These are phyloP conservation scores for Ceratobasidium sp. DNA, from an alignment of 1,284 basidiomycete species.

Conservation along the genomic window DNA sequence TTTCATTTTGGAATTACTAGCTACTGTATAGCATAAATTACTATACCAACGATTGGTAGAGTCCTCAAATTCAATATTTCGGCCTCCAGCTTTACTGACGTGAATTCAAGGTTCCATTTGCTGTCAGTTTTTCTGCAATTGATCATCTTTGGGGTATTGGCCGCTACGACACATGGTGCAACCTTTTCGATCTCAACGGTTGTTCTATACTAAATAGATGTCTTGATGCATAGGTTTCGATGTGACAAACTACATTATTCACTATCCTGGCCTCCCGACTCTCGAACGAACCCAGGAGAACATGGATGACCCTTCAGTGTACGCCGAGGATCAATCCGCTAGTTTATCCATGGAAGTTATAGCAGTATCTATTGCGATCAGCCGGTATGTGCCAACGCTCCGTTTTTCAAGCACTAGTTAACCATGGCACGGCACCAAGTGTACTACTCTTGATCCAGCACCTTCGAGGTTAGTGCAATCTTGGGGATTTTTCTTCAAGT, in stretches of 20 bases:
- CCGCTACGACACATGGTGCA: slow-evolving; percentile 20
- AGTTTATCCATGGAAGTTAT: slow-evolving; percentile 10
- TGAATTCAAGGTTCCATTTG: slow-evolving; percentile 19
- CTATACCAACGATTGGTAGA: slow-evolving; percentile 35
- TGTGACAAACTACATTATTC: slow-evolving; percentile 31
- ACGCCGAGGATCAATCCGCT: background rate
- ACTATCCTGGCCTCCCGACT: slow-evolving; percentile 5
- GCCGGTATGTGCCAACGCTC: background rate
- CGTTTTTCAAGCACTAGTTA: too few species aligned
- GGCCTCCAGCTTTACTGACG: too few species aligned
- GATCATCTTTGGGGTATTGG: slow-evolving; percentile 25
- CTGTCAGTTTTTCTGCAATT: slow-evolving; percentile 16
- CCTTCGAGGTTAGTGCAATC: slow-evolving; percentile 2
- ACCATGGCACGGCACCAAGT: background rate
- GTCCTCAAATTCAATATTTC: background rate
- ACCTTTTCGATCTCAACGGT: too few species aligned
- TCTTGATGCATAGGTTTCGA: slow-evolving; percentile 3
- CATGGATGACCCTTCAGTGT: slow-evolving; percentile 2
- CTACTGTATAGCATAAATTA: slow-evolving; percentile 29
- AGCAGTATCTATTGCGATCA: slow-evolving; percentile 7
- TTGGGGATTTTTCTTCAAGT: too few species aligned
- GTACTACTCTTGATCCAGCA: slow-evolving; percentile 20
- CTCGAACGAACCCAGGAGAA: background rate
- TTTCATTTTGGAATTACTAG: background rate
- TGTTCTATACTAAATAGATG: too few species aligned